A percentile compares a stretch with the other conserved stretches of the same genome.
Evolutionary conservation across 768 basidiomycete genomes (phyloP).

Genomic region (Sporobolomyces phaffii): DNA sequence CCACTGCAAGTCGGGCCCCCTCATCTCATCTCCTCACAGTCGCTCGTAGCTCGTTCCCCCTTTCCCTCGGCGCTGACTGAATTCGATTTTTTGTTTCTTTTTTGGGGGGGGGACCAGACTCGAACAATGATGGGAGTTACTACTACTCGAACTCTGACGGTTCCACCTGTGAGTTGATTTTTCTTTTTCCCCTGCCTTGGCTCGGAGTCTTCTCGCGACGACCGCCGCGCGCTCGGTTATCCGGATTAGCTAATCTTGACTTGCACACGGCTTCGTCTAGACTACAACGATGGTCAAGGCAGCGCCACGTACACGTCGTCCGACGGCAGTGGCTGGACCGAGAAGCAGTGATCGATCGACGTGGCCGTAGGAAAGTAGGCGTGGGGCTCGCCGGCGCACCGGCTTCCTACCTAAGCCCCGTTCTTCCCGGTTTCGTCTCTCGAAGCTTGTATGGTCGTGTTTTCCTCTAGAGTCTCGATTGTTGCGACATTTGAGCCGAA

Average conservation of each 20-base stretch:
- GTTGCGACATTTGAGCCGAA: too few relatives aligned
- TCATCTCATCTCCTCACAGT: not conserved
- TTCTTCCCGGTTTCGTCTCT: too few relatives aligned
- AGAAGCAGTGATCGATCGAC: not conserved
- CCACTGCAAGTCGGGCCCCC: slow-evolving; percentile 58
- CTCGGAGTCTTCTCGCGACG: too few relatives aligned
- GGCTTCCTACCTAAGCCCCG: not conserved
- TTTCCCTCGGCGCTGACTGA: not conserved
- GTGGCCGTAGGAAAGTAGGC: not conserved
- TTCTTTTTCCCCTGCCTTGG: not conserved
- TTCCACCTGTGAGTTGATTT: slow-evolving; percentile 49
- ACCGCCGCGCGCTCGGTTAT: too few relatives aligned
- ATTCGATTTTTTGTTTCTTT: too few relatives aligned
- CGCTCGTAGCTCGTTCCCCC: slow-evolving; percentile 3
- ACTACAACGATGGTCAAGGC: slow-evolving; percentile 56
- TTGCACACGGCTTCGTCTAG: not conserved
- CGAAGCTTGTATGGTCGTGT: too few relatives aligned
- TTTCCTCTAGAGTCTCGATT: too few relatives aligned
- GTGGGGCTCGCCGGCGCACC: too few relatives aligned
- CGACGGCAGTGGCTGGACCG: slow-evolving; percentile 43
- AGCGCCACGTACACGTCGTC: slow-evolving; percentile 53
- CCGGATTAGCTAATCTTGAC: too few relatives aligned
- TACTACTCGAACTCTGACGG: slow-evolving; percentile 59
- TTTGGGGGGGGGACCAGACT: slow-evolving; percentile 3
- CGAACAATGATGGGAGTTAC: slow-evolving; percentile 55